Base-by-base conservation (phyloP, 139 green algal species). In the Microglena sp. region DNA sequence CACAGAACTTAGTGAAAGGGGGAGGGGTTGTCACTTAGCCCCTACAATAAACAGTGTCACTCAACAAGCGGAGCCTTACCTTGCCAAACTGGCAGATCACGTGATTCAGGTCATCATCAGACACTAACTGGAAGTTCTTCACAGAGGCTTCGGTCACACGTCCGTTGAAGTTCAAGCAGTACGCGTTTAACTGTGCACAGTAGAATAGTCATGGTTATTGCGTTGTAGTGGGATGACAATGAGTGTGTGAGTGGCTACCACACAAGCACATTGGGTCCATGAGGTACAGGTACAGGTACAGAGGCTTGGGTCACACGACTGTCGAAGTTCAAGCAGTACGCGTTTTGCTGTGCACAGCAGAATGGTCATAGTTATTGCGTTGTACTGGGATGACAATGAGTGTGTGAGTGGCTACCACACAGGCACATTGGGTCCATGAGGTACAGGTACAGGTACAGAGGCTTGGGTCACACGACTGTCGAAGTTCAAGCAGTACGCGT, bases 121-220 rank as follows among this genome's bases (percentile, higher is more conserved):
- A 61, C 6, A 89, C 78, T 4, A 97, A 78, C 84, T 99, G 94
- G 77, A 99, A 99, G 81, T 99, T 99, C 73, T 99, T 99, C 0
- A 99, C 94, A 5, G 77, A 91, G 27, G 94, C 93, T 55, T 94
- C 81, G 36, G 95, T 98, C n/a, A 99, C 94, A 24, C 94, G 79
- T 1, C 94, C 94, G 45, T 90, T 88, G 83, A 99, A 99, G 75
- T 99, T 98, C n/a, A 99, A 77, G 79, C 91, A 97, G 80, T 92
- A 98, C 24, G 92, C 96, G 46, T 85, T 82, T 62, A 98, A 72
- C 60, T 82, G 65, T 65, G 64, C n/a, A n/a, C n/a, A n/a, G n/a
- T n/a, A n/a, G n/a, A n/a, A n/a, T n/a, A n/a, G n/a, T n/a, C n/a
- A n/a, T n/a, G n/a, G n/a, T n/a, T n/a, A n/a, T n/a, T n/a, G n/a